Base-by-base conservation (phyloP, 768 basidiomycete species). In the Leccinum olivaceopallidum region DNA sequence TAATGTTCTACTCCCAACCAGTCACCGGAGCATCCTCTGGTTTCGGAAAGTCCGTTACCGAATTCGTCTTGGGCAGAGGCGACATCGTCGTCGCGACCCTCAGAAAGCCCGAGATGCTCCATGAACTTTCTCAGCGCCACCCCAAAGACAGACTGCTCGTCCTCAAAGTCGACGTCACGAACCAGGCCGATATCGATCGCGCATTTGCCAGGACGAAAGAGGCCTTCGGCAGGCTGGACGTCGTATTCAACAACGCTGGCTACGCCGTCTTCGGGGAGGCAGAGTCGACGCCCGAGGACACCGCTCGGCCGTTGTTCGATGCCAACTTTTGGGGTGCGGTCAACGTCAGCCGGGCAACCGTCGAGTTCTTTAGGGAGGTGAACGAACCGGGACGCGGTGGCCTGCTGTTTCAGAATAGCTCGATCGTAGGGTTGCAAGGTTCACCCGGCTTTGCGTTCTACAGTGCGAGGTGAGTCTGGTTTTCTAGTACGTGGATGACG, bases 21-120 rank as follows among this genome's bases (percentile, higher is more conserved):
- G 81, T 79, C 26, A 79, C 76, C 9, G 79, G 79, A 6, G 64
- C 77, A n/a, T 76, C 74, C 0, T 69, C 76, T 6, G 79, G 80
- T 9, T 71, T 81, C 49, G 80, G 79, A 12, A 73, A 67, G 28
- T 47, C 60, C 16, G 63, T 77, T 55, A 66, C 70, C 2, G 73
- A 78, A 59, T 57, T 39, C 18, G 69, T 70, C 47, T 71, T 81
- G 47, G 57, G 52, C 12, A 63, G 65, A 6, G 79, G 79, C 22
- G 76, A 78, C 53, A 74, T 66, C 14, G 79, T 65, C 42, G 72
- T 80, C 51, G 80, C 81, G 6, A 80, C 81, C 20, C 69, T 78
- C 47, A 76, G 81, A 50, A 76, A 68, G 37, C 79, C 80, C 2
- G 73, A 65, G 20, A 39, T 55, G 6, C 69, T 69, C 37, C 37